Evolutionary conservation across 2,329 filamentous ascomycete genomes (phyloP).

Genomic region (Lecanicillium sp.): DNA sequence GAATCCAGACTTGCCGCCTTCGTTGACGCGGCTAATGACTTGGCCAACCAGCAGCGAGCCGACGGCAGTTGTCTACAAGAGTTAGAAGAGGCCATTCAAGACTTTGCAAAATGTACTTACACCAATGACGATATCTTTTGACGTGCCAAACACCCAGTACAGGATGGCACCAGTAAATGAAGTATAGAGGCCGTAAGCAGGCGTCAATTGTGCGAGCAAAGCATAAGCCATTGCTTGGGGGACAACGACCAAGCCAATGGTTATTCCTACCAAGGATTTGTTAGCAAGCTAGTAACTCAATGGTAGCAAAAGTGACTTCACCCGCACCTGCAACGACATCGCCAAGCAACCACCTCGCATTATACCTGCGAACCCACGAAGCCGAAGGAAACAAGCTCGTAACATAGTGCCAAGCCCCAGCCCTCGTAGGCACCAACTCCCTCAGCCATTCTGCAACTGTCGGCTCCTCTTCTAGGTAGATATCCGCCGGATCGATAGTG

Average conservation of each 20-base stretch:
- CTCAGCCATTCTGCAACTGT: conserved; percentile 53
- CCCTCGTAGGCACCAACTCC: conserved; percentile 41
- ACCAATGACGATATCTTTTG: conserved; percentile 78
- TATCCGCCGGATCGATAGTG: conserved; percentile 17
- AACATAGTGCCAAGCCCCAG: conserved; percentile 41
- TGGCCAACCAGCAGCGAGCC: conserved; percentile 43
- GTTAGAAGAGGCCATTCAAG: conserved; percentile 2
- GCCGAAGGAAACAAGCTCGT: conserved; percentile 53
- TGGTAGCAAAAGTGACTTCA: neutral
- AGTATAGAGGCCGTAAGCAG: conserved; percentile 69
- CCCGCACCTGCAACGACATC: conserved; percentile 64
- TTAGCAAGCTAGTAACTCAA: neutral
- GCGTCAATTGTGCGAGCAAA: conserved; percentile 55
- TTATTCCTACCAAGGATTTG: conserved; percentile 18
- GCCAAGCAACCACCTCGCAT: conserved; percentile 61
- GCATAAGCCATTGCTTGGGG: conserved; percentile 79
- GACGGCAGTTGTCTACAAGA: conserved; percentile 43
- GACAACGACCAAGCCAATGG: conserved; percentile 60
- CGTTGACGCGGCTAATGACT: conserved; percentile 30
- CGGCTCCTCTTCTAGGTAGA: conserved; percentile 56
- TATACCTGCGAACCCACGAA: conserved; percentile 63
- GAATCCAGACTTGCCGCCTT: conserved; percentile 23
- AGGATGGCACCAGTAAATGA: conserved; percentile 74
- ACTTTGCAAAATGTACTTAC: conserved; percentile 19
- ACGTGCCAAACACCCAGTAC: conserved; percentile 80